Conservation (phyloP, 2,329 filamentous ascomycete genomes). For the Aspergillus jensenii region DNA sequence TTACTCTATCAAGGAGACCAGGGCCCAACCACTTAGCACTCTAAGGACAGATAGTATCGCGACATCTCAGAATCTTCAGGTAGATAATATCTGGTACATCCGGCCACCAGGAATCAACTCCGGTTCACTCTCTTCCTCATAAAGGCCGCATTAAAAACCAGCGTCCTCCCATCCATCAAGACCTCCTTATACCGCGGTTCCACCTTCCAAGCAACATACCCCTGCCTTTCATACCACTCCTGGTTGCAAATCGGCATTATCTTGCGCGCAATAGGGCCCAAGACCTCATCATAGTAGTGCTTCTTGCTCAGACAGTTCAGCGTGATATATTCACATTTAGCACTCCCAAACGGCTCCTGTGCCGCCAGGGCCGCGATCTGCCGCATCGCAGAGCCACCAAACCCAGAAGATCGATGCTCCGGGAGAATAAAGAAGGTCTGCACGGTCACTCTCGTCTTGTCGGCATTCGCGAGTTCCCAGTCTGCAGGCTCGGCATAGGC, state of each 20-base stretch:
- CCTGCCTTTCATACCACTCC: constrained; percentile 28
- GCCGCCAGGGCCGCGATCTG: constrained; percentile 21
- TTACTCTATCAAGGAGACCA: no score
- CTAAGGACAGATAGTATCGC: no score
- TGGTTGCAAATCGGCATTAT: constrained; percentile 6
- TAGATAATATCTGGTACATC: no score
- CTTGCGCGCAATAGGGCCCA: constrained; percentile 14
- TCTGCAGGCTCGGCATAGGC: constrained; percentile 16
- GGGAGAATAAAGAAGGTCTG: constrained; percentile 28
- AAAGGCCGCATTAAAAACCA: constrained; percentile 20
- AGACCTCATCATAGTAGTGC: constrained; percentile 21
- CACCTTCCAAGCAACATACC: constrained; percentile 29
- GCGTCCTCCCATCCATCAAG: constrained; percentile 9
- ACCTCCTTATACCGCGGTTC: constrained; percentile 19
- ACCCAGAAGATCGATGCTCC: constrained; percentile 16
- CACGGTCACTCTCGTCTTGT: constrained; percentile 21
- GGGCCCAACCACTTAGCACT: no score
- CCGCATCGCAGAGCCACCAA: constrained; percentile 21
- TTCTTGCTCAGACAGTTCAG: constrained; percentile 22
- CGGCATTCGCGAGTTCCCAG: constrained; percentile 12
- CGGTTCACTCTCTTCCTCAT: constrained; percentile 21
- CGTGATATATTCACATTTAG: constrained; percentile 12
- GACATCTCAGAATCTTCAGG: not conserved
- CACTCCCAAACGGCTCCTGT: constrained; percentile 20
- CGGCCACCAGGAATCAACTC: no score